Conservation (phyloP, 2,329 filamentous ascomycete genomes). For the Colletotrichum sp. region DNA sequence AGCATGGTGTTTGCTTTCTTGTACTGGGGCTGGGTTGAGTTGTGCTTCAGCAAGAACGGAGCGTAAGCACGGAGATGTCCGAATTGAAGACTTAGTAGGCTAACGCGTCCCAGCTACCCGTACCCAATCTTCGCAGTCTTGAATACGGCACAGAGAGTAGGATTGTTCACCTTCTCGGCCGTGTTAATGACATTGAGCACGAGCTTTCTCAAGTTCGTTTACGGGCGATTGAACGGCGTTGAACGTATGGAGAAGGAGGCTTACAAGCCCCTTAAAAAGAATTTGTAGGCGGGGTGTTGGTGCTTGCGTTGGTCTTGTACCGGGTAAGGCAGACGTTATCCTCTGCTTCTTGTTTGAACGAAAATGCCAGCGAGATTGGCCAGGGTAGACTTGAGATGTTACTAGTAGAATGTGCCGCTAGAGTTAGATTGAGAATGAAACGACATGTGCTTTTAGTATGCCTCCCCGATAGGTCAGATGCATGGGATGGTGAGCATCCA, state of each 20-base stretch:
- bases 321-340: not conserved
- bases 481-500: constrained; percentile 82
- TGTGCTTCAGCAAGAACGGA: constrained; percentile 71
- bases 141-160: constrained; percentile 66
- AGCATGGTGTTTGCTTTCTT: constrained; percentile 64
- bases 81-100: constrained; percentile 25
- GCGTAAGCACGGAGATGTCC: constrained; percentile 47
- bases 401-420: not conserved
- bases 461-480: not conserved
- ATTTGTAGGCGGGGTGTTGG: constrained; percentile 10
- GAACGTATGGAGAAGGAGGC: constrained; percentile 43
- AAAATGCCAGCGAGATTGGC: not conserved
- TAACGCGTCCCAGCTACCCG: constrained; percentile 66
- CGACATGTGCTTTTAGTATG: not conserved
- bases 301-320: not conserved
- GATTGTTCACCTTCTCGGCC: constrained; percentile 74
- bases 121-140: constrained; percentile 83
- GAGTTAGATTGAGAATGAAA: not conserved
- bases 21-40: constrained; percentile 82
- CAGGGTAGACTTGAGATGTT: not conserved
- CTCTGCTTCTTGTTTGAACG: not conserved
- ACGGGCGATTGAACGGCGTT: constrained; percentile 69
- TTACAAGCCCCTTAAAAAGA: constrained; percentile 33
- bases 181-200: constrained; percentile 75
- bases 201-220: constrained; percentile 70